These are phyloP conservation scores for Bipolaris zeicola DNA, from an alignment of 2,329 filamentous ascomycete species.

Conservation along the genomic window DNA sequence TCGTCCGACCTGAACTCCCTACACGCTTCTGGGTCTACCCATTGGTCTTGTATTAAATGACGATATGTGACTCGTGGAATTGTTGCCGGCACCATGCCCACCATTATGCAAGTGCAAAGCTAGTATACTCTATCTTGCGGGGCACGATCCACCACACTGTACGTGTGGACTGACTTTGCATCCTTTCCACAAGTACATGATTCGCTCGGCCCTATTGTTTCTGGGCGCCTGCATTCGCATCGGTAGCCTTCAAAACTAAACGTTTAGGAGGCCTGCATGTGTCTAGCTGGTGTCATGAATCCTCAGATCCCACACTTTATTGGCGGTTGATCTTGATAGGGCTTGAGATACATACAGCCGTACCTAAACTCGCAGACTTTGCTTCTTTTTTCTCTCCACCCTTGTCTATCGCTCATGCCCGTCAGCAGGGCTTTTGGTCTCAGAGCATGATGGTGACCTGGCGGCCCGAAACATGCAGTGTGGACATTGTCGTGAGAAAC, in stretches of 20 bases:
- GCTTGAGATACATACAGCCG: slow-evolving; percentile 10
- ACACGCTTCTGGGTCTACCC: background rate
- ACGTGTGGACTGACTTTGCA: slow-evolving; percentile 9
- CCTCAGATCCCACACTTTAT: slow-evolving; percentile 12
- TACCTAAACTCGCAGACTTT: slow-evolving; percentile 7
- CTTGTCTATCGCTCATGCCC: slow-evolving; percentile 32
- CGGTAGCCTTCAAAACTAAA: background rate
- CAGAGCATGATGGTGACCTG: slow-evolving; percentile 5
- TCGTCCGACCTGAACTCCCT: background rate
- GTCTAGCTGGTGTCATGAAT: slow-evolving; percentile 12
- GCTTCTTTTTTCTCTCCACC: slow-evolving; percentile 5
- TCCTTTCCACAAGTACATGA: slow-evolving; percentile 17
- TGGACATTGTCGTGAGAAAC: slow-evolving; percentile 19
- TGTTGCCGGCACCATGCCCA: background rate
- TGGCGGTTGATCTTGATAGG: slow-evolving; percentile 5
- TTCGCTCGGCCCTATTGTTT: slow-evolving; percentile 7
- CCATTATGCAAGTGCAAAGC: slow-evolving; percentile 1
- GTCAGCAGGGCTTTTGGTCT: slow-evolving; percentile 25
- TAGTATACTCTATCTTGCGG: slow-evolving; percentile 1
- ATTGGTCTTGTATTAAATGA: slow-evolving; percentile 1
- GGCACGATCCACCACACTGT: slow-evolving; percentile 4
- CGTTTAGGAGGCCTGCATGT: slow-evolving; percentile 9
- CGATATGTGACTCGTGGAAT: slow-evolving; percentile 7
- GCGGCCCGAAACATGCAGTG: slow-evolving; percentile 13
- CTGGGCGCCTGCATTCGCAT: background rate